A percentile compares a stretch with the other conserved stretches of the same genome.
These are phyloP conservation scores for Mallotus repandus DNA, from an alignment of 441 rosid species.

Conservation along the genomic window DNA sequence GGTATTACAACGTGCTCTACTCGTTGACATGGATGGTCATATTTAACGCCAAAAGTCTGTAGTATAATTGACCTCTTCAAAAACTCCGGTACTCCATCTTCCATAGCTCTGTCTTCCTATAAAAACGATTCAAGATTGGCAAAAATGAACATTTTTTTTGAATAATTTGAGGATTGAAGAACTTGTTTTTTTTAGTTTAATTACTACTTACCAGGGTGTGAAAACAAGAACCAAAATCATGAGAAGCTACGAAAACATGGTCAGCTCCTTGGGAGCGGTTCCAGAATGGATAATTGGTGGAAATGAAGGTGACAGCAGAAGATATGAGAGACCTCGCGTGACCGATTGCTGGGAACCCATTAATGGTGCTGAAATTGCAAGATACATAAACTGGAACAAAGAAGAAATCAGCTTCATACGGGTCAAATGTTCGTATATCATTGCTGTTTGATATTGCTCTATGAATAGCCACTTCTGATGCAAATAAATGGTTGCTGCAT, in stretches of 20 bases:
- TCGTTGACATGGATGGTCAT: constrained; percentile 79
- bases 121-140: neutral
- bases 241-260: constrained; percentile 84
- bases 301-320: constrained; percentile 57
- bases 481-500: constrained; percentile 82
- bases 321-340: constrained; percentile 75
- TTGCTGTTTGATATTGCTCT: constrained; percentile 56
- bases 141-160: neutral
- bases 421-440: constrained; percentile 67
- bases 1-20: constrained; percentile 85
- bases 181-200: no score
- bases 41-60: constrained; percentile 86
- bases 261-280: constrained; percentile 74
- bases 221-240: constrained; percentile 91
- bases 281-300: constrained; percentile 71
- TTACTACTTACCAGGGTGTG: constrained; percentile 62
- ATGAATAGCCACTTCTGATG: constrained; percentile 92
- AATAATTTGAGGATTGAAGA: no score
- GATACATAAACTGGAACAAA: constrained; percentile 90
- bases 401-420: constrained; percentile 85
- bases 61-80: constrained; percentile 68
- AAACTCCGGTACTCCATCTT: constrained; percentile 72
- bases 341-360: constrained; percentile 94
- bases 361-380: constrained; percentile 86
- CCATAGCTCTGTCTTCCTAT: constrained; percentile 77